phyloP scores from a whole-genome alignment of 1,139 yeast genomes.

The Diutina rugosa region DNA sequence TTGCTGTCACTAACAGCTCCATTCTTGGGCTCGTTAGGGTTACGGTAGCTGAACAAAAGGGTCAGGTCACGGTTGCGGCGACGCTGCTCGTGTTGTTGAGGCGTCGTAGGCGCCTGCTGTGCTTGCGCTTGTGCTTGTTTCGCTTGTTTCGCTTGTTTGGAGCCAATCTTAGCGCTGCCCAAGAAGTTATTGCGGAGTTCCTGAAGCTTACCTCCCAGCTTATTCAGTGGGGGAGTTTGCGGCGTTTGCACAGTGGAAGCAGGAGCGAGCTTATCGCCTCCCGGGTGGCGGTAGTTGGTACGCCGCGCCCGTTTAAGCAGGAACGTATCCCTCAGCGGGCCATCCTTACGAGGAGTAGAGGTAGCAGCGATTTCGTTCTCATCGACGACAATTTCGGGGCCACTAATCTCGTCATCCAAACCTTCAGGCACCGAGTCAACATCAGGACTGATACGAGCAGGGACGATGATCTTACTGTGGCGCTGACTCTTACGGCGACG shows the following conservation, averaged over 20 bases:
- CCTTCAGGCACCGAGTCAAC: neutral
- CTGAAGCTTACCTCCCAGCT: conserved; percentile 19
- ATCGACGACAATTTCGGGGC: neutral
- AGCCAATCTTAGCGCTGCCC: conserved; percentile 3
- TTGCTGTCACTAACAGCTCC: neutral
- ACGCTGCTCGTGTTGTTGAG: neutral
- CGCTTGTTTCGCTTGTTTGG: neutral
- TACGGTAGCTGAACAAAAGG: neutral
- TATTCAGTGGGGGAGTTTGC: conserved; percentile 1
- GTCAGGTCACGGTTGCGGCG: neutral
- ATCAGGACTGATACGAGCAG: neutral
- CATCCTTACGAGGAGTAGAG: neutral
- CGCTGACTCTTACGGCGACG: neutral
- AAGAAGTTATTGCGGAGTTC: conserved; percentile 17
- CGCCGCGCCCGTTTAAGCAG: conserved; percentile 24
- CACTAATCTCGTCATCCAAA: neutral
- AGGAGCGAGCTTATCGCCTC: conserved; percentile 4
- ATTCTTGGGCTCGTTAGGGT: neutral
- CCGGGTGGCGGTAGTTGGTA: conserved; percentile 24
- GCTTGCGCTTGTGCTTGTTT: no score
- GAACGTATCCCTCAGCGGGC: neutral
- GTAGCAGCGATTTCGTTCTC: neutral
- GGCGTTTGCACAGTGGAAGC: conserved; percentile 4
- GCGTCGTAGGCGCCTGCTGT: neutral
- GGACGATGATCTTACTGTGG: neutral